These are phyloP conservation scores for Salvia sclarea DNA, from an alignment of 305 asterid species.

Conservation along the genomic window DNA sequence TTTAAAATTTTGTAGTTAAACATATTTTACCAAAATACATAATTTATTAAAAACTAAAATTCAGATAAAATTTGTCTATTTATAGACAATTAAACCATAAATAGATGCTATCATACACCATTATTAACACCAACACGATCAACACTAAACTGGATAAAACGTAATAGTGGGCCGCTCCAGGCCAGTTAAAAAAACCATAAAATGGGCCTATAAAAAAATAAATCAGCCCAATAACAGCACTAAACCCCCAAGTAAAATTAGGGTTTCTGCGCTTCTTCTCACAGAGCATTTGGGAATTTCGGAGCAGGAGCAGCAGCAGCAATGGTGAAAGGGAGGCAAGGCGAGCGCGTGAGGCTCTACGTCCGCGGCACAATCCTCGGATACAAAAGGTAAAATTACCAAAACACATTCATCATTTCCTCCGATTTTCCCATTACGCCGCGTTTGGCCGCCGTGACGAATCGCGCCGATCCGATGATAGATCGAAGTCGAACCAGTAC, in stretches of 20 bases:
- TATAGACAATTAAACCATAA: too few relatives aligned
- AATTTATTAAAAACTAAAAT: too few relatives aligned
- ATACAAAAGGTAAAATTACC: slow-evolving; percentile 6
- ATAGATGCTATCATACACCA: too few relatives aligned
- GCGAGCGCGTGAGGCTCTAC: slow-evolving; percentile 13
- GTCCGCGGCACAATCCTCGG: slow-evolving; percentile 19
- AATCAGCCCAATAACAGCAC: neutral
- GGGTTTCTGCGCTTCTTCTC: neutral
- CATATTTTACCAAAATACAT: too few relatives aligned
- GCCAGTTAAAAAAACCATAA: neutral
- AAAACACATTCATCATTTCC: neutral
- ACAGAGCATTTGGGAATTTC: neutral
- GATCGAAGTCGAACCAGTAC: slow-evolving; percentile 93
- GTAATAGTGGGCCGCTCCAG: neutral
- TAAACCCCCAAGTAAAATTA: neutral
- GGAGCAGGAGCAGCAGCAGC: neutral
- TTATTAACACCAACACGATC: too few relatives aligned
- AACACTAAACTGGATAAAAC: too few relatives aligned
- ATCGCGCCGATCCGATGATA: slow-evolving; percentile 19
- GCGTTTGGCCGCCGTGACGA: neutral
- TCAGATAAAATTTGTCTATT: too few relatives aligned
- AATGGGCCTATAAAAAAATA: neutral
- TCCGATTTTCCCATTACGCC: neutral
- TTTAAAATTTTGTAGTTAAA: too few relatives aligned
- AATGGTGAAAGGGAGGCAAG: slow-evolving; percentile 15